A percentile compares a stretch with the other conserved stretches of the same genome.
phyloP scores from a whole-genome alignment of 768 basidiomycete genomes.

The Lactifluus volemus region DNA sequence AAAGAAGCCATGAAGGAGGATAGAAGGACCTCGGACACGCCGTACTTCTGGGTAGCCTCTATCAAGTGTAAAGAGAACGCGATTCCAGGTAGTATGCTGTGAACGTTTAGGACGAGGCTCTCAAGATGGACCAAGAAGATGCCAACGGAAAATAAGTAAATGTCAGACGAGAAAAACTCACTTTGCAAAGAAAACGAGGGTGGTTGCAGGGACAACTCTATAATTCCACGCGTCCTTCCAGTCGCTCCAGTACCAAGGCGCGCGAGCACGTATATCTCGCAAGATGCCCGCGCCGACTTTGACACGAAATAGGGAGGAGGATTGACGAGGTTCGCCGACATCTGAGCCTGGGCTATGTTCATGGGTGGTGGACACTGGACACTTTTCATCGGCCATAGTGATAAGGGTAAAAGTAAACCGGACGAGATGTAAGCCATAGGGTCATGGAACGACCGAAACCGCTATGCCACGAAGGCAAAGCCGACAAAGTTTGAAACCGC shows the following conservation, averaged over 20 bases:
- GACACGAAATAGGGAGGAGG: background rate
- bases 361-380: no score
- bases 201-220: slow-evolving; percentile 78
- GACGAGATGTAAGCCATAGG: no score
- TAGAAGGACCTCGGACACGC: slow-evolving; percentile 77
- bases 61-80: slow-evolving; percentile 91
- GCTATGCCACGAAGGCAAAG: no score
- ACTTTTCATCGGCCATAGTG: no score
- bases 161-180: slow-evolving; percentile 28
- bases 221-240: slow-evolving; percentile 94
- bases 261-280: slow-evolving; percentile 58
- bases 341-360: no score
- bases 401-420: no score
- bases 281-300: slow-evolving; percentile 13
- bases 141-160: background rate
- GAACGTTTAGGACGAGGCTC: background rate
- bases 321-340: no score
- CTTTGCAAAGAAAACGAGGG: slow-evolving; percentile 83
- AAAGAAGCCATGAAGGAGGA: slow-evolving; percentile 87
- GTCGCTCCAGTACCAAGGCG: slow-evolving; percentile 76
- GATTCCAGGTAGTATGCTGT: slow-evolving; percentile 77
- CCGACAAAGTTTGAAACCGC: no score
- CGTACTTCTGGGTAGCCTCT: slow-evolving; percentile 84
- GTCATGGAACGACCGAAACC: no score
- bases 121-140: background rate